A percentile compares a stretch with the other conserved stretches of the same genome.
These are phyloP conservation scores for Poronia punctata DNA, from an alignment of 495 filamentous ascomycete species.

Conservation along the genomic window DNA sequence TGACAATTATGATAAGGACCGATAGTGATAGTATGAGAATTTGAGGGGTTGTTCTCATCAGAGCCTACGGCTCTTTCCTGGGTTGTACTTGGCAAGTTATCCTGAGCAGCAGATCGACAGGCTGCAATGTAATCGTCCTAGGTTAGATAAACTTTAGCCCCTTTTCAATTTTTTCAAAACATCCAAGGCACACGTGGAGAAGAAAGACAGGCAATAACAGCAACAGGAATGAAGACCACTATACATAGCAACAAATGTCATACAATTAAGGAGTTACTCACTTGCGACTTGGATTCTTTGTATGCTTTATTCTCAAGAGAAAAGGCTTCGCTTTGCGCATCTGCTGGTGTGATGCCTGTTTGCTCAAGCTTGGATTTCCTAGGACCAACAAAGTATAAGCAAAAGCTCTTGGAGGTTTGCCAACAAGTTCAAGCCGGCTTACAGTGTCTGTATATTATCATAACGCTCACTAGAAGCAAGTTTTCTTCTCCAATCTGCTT, in stretches of 20 bases:
- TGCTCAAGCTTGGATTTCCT: slow-evolving; percentile 19
- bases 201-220: too few species aligned
- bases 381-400: not conserved
- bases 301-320: slow-evolving; percentile 38
- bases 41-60: slow-evolving; percentile 2
- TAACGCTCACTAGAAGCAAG: slow-evolving; percentile 44
- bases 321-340: slow-evolving; percentile 25
- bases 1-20: slow-evolving; percentile 65
- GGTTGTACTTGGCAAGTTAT: slow-evolving; percentile 8
- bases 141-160: too few species aligned
- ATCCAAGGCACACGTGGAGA: too few species aligned
- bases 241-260: too few species aligned
- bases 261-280: slow-evolving; percentile 18
- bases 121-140: slow-evolving; percentile 42
- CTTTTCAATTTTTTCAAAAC: too few species aligned
- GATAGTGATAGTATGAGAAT: slow-evolving; percentile 47
- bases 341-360: slow-evolving; percentile 5
- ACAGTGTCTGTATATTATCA: slow-evolving; percentile 47
- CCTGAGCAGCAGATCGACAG: slow-evolving; percentile 19
- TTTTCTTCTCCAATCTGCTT: slow-evolving; percentile 28
- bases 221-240: too few species aligned
- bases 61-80: not conserved
- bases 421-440: slow-evolving; percentile 16
- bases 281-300: slow-evolving; percentile 31
- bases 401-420: not conserved